Evolutionary conservation across 176 grass and related monocot genomes (phyloP).

Genomic region (Triticum monococcum): DNA sequence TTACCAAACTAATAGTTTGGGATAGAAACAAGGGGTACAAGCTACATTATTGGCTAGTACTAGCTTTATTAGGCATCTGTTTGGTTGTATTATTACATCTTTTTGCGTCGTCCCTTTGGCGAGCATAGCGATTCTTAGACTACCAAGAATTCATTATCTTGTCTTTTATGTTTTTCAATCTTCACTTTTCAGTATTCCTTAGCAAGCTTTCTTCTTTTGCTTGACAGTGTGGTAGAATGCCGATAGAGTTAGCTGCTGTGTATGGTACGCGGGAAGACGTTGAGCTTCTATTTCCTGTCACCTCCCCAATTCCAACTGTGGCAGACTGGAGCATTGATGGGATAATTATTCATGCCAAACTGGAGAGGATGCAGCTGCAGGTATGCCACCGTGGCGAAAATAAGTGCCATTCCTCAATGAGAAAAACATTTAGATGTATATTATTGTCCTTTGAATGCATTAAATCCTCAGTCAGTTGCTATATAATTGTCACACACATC

Average conservation of each 20-base stretch:
- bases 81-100: neutral
- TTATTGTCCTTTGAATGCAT: neutral
- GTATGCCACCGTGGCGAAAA: slow-evolving; percentile 15
- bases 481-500: neutral
- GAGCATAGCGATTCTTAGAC: neutral
- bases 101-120: too few relatives aligned
- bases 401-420: neutral
- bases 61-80: neutral
- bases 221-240: slow-evolving; percentile 37
- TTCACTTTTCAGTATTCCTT: neutral
- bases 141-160: neutral
- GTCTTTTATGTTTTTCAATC: neutral
- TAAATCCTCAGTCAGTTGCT: neutral
- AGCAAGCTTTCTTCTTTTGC: neutral
- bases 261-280: slow-evolving; percentile 35
- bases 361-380: slow-evolving; percentile 13
- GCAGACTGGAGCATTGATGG: slow-evolving; percentile 11
- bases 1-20: neutral
- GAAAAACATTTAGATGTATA: too few relatives aligned
- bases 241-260: slow-evolving; percentile 54
- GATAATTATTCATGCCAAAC: neutral
- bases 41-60: neutral
- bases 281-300: slow-evolving; percentile 48
- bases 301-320: neutral
- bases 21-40: neutral